phyloP scores from a whole-genome alignment of 306 rosid genomes.

The Vigna mungo region DNA sequence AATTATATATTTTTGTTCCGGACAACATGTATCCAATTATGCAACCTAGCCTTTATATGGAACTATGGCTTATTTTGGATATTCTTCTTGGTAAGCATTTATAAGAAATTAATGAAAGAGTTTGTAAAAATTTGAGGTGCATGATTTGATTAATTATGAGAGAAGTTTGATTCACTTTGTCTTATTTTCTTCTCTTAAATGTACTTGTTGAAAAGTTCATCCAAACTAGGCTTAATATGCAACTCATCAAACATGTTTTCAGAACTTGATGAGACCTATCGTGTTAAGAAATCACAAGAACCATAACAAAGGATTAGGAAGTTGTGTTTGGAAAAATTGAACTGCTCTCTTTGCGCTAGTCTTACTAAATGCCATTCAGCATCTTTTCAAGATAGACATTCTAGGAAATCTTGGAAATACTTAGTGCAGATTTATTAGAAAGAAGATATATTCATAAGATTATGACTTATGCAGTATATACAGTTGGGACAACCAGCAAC shows the following conservation, averaged over 20 bases:
- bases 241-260: conserved; percentile 20
- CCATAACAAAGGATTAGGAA: not conserved
- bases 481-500: not conserved
- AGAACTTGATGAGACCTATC: conserved; percentile 1
- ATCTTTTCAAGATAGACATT: not conserved
- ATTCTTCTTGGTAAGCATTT: not conserved
- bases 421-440: not conserved
- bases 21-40: conserved; percentile 20
- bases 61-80: not conserved
- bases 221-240: not conserved
- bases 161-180: not conserved
- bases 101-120: not conserved
- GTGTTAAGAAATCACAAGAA: not conserved
- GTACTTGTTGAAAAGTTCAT: not conserved
- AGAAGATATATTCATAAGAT: not conserved
- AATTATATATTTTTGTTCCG: not conserved
- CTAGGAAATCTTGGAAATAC: not conserved
- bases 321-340: not conserved
- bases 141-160: not conserved
- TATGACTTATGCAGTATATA: not conserved
- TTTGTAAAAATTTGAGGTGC: not conserved
- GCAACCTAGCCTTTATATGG: not conserved
- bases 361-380: not conserved
- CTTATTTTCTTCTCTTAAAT: not conserved
- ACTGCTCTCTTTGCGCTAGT: not conserved